Conservation (phyloP, 345 rosid species). For the Hypericum androsaemum region DNA sequence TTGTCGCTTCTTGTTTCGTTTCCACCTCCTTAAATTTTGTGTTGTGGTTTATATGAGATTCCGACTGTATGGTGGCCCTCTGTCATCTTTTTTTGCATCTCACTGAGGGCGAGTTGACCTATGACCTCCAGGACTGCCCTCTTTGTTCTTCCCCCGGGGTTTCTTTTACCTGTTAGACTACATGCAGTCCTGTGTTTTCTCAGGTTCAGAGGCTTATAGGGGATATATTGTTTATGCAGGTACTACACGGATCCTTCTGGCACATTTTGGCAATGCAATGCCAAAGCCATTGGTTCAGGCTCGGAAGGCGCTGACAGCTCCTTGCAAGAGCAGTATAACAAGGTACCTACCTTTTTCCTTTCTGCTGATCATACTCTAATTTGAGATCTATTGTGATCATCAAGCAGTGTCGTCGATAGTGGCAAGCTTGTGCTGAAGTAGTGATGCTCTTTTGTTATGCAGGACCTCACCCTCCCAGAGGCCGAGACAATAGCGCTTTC, state of each 20-base stretch:
- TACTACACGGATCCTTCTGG: conserved; percentile 96
- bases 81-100: neutral
- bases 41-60: neutral
- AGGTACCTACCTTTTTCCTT: conserved; percentile 25
- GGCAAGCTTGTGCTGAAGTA: too few relatives aligned
- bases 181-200: too few relatives aligned
- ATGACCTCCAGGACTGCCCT: too few relatives aligned
- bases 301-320: conserved; percentile 98
- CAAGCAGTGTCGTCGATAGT: too few relatives aligned
- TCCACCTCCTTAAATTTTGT: neutral
- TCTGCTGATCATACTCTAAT: too few relatives aligned
- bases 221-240: conserved; percentile 27
- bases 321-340: conserved; percentile 91
- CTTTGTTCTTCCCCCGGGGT: too few relatives aligned
- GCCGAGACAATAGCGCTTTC: conserved; percentile 87
- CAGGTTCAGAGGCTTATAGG: neutral
- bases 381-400: too few relatives aligned
- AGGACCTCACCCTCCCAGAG: conserved; percentile 77
- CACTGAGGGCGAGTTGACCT: too few relatives aligned
- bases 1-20: neutral
- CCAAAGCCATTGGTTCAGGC: conserved; percentile 97
- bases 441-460: conserved; percentile 5
- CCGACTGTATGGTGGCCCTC: neutral
- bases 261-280: conserved; percentile 99
- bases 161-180: too few relatives aligned